A percentile compares a stretch with the other conserved stretches of the same genome.
These are phyloP conservation scores for Russula ochroleuca DNA, from an alignment of 768 basidiomycete species.

Conservation along the genomic window DNA sequence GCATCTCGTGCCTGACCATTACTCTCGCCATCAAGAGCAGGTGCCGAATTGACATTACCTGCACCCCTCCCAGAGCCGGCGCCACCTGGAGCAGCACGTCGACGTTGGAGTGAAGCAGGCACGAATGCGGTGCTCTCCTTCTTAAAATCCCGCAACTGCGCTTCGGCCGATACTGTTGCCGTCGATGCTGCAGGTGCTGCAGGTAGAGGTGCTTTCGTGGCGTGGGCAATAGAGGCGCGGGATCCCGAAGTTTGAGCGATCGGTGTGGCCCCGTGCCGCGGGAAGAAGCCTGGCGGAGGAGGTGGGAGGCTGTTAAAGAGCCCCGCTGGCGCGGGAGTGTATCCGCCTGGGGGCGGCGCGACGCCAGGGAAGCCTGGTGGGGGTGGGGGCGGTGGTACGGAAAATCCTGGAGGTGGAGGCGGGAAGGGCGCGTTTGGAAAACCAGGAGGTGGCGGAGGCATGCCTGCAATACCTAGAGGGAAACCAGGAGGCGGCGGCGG, in stretches of 20 bases:
- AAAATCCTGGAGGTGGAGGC: constrained; percentile 18
- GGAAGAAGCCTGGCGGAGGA: constrained; percentile 52
- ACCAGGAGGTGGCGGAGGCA: constrained; percentile 19
- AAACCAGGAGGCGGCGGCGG: constrained; percentile 24
- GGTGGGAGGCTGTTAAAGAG: constrained; percentile 27
- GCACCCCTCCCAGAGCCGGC: constrained; percentile 31
- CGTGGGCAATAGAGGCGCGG: constrained; percentile 26
- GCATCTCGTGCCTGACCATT: constrained; percentile 30
- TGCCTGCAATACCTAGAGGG: constrained; percentile 25
- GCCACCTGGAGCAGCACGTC: constrained; percentile 38
- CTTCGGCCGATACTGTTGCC: constrained; percentile 78
- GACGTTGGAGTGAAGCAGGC: constrained; percentile 76
- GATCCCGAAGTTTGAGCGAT: constrained; percentile 16
- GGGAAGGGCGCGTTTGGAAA: constrained; percentile 11
- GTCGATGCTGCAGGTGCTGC: constrained; percentile 40
- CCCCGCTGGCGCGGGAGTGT: constrained; percentile 35
- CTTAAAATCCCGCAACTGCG: constrained; percentile 87
- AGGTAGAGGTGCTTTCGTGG: constrained; percentile 36
- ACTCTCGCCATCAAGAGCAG: constrained; percentile 36
- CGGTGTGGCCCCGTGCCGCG: constrained; percentile 40
- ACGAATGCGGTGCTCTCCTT: constrained; percentile 94
- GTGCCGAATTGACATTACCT: constrained; percentile 27
- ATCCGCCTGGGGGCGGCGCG: constrained; percentile 28
- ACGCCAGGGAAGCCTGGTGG: constrained; percentile 27
- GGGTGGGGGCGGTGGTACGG: constrained; percentile 32